phyloP scores from a whole-genome alignment of 768 basidiomycete genomes.

The Gloeophyllum trabeum region DNA sequence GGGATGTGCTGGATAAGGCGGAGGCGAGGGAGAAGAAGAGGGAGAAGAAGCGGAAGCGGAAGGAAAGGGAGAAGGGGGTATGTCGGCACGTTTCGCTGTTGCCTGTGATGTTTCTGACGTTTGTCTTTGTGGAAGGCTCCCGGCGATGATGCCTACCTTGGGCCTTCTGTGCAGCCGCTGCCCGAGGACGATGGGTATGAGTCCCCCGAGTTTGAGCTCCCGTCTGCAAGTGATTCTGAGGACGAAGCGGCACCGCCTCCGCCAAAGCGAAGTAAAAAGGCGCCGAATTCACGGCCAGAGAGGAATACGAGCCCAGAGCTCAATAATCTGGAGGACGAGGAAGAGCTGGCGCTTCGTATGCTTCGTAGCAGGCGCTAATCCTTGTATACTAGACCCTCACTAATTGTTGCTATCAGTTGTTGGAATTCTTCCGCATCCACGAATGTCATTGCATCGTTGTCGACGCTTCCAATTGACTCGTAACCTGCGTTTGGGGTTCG shows the following conservation, averaged over 20 bases:
- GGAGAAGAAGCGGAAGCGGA: constrained; percentile 89
- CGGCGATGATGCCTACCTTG: constrained; percentile 20
- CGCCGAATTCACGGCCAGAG: constrained; percentile 5
- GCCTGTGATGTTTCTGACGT: constrained; percentile 7
- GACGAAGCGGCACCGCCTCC: constrained; percentile 16
- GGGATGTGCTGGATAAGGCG: constrained; percentile 68
- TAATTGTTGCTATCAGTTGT: too few species aligned
- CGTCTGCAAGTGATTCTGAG: constrained; percentile 20
- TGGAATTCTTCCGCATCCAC: too few species aligned
- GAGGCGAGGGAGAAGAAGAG: constrained; percentile 80
- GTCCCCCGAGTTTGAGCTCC: constrained; percentile 58
- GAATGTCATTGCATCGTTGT: too few species aligned
- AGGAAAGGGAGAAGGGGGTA: constrained; percentile 55
- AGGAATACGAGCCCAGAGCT: constrained; percentile 24
- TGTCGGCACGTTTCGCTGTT: constrained; percentile 15
- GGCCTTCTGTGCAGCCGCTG: constrained; percentile 22
- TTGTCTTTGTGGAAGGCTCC: constrained; percentile 13
- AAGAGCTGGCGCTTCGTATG: constrained; percentile 54
- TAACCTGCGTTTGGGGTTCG: too few species aligned
- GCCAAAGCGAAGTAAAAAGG: constrained; percentile 19
- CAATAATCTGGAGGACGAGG: constrained; percentile 35
- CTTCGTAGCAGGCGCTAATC: constrained; percentile 23
- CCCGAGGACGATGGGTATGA: constrained; percentile 54
- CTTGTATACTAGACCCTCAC: too few species aligned
- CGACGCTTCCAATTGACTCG: too few species aligned